Evolutionary conservation across 345 rosid genomes (phyloP).

Genomic region (Eucalyptus albens): DNA sequence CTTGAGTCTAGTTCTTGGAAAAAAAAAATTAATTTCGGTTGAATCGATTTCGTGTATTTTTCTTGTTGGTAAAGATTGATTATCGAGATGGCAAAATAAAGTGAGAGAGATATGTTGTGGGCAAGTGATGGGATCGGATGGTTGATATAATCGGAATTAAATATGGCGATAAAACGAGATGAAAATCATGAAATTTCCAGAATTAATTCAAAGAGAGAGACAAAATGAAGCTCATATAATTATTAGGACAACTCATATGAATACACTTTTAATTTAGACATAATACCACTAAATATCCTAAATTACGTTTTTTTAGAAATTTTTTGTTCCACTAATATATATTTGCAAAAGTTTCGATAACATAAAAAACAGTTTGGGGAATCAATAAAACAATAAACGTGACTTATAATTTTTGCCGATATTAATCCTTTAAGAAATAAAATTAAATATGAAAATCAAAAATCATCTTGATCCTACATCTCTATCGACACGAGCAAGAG

Average conservation of each 20-base stretch:
- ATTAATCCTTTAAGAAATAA: background rate
- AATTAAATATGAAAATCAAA: background rate
- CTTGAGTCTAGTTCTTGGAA: background rate
- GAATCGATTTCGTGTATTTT: background rate
- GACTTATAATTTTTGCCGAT: background rate
- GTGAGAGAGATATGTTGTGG: fast-evolving
- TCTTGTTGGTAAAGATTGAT: background rate
- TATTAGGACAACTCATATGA: fast-evolving
- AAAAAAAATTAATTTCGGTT: background rate
- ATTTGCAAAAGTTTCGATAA: fast-evolving
- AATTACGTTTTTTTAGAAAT: background rate
- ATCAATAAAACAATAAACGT: background rate
- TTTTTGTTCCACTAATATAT: background rate
- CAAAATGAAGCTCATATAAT: background rate
- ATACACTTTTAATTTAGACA: background rate
- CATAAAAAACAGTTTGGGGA: background rate
- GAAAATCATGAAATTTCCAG: fast-evolving
- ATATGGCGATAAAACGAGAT: fast-evolving
- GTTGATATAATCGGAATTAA: fast-evolving
- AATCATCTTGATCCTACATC: fast-evolving
- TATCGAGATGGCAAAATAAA: background rate
- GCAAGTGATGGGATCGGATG: fast-evolving
- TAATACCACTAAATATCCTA: fast-evolving
- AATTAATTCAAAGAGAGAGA: fast-evolving
- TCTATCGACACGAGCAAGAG: fast-evolving